Conservation (phyloP, 768 basidiomycete genomes). For the Leucocoprinus birnbaumii region DNA sequence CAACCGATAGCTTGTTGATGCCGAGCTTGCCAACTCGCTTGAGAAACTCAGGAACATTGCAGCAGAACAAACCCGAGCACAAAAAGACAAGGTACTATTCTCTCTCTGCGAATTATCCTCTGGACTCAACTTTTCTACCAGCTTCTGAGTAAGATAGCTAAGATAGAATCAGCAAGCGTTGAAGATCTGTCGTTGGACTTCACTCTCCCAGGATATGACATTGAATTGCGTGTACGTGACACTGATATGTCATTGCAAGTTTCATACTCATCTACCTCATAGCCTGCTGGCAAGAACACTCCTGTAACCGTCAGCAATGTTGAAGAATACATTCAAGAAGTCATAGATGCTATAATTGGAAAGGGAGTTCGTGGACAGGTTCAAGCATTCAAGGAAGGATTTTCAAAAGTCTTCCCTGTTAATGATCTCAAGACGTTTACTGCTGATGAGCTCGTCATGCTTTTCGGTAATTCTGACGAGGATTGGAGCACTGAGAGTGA, state of each 20-base stretch:
- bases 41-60: constrained; percentile 74
- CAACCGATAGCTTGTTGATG: constrained; percentile 71
- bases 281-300: constrained; percentile 80
- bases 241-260: neutral
- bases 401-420: constrained; percentile 95
- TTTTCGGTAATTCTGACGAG: constrained; percentile 96
- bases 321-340: constrained; percentile 83
- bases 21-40: constrained; percentile 82
- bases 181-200: constrained; percentile 95
- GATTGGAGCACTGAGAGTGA: constrained; percentile 93
- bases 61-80: constrained; percentile 33
- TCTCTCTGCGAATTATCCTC: too few relatives aligned
- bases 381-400: constrained; percentile 90
- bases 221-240: constrained; percentile 75
- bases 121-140: constrained; percentile 21
- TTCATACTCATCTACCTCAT: neutral
- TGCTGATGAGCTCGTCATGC: constrained; percentile 90
- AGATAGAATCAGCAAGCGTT: constrained; percentile 62
- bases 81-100: constrained; percentile 52
- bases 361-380: constrained; percentile 77
- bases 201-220: constrained; percentile 93
- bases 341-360: constrained; percentile 86
- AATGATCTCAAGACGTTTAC: constrained; percentile 89
- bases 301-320: constrained; percentile 86
- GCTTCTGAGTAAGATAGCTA: constrained; percentile 53